Conservation (phyloP, 805 yeast genomes). For the Ogataea degrootiae region DNA sequence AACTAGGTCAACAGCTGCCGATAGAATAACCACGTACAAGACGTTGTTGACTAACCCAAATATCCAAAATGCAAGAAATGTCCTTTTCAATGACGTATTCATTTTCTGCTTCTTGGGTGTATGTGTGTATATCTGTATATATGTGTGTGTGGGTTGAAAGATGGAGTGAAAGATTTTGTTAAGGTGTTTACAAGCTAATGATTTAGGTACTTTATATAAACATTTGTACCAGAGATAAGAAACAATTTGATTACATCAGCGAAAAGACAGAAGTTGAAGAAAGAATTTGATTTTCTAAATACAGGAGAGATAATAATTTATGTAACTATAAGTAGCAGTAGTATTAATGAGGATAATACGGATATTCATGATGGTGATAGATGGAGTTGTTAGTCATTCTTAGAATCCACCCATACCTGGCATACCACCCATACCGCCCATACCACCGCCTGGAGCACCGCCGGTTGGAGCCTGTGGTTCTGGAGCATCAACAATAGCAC, state of each 20-base stretch:
- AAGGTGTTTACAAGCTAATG: no score
- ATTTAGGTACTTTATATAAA: no score
- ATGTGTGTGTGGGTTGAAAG: not conserved
- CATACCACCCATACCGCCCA: constrained; percentile 55
- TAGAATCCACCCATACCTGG: constrained; percentile 26
- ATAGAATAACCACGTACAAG: constrained; percentile 82
- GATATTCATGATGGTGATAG: no score
- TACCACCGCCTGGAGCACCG: constrained; percentile 56
- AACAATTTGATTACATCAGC: not conserved
- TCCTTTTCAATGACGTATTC: constrained; percentile 6
- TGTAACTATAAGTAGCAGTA: no score
- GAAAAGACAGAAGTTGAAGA: no score
- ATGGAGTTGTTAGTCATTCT: no score
- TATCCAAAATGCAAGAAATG: constrained; percentile 61
- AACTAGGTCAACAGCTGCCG: constrained; percentile 90
- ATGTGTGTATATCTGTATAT: not conserved
- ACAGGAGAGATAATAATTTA: not conserved
- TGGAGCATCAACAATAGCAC: constrained; percentile 96
- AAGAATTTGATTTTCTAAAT: not conserved
- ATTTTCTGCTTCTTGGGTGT: not conserved
- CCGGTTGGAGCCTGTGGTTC: constrained; percentile 55
- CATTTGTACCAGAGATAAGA: not conserved
- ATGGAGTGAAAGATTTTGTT: not conserved
- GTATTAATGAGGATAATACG: no score
- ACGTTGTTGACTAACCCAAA: constrained; percentile 88